phyloP scores from a whole-genome alignment of 352 stramenopile genomes.

The Globisporangium perplexum region DNA sequence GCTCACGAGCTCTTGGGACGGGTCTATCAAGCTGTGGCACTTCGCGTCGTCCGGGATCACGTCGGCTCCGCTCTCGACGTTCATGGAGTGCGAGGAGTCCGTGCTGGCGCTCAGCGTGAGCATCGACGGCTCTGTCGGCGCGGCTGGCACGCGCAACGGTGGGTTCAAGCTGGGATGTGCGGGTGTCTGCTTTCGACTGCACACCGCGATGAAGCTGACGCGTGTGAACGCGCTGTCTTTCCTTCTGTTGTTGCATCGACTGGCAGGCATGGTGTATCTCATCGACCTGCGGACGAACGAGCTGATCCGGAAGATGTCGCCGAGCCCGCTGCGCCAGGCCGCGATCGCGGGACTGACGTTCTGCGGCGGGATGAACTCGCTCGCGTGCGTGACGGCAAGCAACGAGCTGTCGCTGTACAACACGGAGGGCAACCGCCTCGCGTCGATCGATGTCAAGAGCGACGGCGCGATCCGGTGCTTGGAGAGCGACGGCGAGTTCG shows the following conservation, averaged over 20 bases:
- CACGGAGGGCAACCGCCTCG: conserved; percentile 49
- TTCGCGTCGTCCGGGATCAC: conserved; percentile 65
- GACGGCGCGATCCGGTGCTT: conserved; percentile 66
- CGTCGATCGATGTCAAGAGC: conserved; percentile 46
- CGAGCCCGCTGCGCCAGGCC: conserved; percentile 42
- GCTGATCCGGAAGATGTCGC: conserved; percentile 51
- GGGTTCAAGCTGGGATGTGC: no score
- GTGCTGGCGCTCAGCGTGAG: conserved; percentile 67
- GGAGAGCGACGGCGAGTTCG: conserved; percentile 74
- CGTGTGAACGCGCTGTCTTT: no score
- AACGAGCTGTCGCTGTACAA: conserved; percentile 73
- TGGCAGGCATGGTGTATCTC: conserved; percentile 40
- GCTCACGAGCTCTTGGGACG: conserved; percentile 70
- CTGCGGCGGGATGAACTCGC: conserved; percentile 36
- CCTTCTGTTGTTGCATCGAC: no score
- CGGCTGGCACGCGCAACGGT: conserved; percentile 61
- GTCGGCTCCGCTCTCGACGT: conserved; percentile 49
- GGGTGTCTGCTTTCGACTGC: no score
- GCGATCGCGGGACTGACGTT: conserved; percentile 66
- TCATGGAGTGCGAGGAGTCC: conserved; percentile 75
- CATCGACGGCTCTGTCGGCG: conserved; percentile 43
- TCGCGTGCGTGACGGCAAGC: conserved; percentile 60
- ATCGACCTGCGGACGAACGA: conserved; percentile 66
- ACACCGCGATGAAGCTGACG: no score
- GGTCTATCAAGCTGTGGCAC: conserved; percentile 78